Evolutionary conservation across 1,139 yeast species (phyloP).

Genomic region (Geotrichum phurueaensis): DNA sequence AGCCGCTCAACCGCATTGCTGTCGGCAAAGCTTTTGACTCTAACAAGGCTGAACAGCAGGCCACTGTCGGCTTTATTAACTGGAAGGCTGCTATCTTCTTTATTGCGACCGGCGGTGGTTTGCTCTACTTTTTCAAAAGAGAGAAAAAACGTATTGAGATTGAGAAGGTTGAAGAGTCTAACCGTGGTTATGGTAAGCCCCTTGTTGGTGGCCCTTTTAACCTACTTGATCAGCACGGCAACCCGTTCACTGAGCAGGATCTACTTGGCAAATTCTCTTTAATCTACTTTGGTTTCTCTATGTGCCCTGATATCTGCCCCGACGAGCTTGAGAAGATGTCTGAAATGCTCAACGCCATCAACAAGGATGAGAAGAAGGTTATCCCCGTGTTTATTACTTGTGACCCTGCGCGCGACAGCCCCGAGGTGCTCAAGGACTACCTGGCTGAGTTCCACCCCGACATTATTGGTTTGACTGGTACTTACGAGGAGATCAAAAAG

Average conservation of each 20-base stretch:
- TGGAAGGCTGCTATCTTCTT: constrained; percentile 78
- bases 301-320: constrained; percentile 97
- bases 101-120: constrained; percentile 59
- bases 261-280: constrained; percentile 72
- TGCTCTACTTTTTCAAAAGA: constrained; percentile 60
- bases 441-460: constrained; percentile 81
- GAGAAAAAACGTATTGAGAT: constrained; percentile 70
- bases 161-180: constrained; percentile 72
- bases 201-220: constrained; percentile 86
- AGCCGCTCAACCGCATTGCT: constrained; percentile 49
- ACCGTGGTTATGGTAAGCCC: constrained; percentile 86
- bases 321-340: constrained; percentile 92
- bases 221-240: constrained; percentile 63
- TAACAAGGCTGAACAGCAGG: constrained; percentile 31
- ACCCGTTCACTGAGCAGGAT: constrained; percentile 68
- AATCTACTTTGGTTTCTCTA: constrained; percentile 89
- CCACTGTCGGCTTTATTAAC: constrained; percentile 62
- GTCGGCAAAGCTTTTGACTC: constrained; percentile 40
- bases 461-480: constrained; percentile 85
- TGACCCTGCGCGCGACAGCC: constrained; percentile 91
- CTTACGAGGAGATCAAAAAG: constrained; percentile 74
- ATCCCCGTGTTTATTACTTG: constrained; percentile 83
- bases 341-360: constrained; percentile 56
- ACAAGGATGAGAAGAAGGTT: constrained; percentile 45
- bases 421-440: constrained; percentile 73